Percentiles rank a stretch among this genome's conserved stretches.
Conservation (phyloP, 2,329 filamentous ascomycete genomes). For the Zelopaecilomyces penicillatus region DNA sequence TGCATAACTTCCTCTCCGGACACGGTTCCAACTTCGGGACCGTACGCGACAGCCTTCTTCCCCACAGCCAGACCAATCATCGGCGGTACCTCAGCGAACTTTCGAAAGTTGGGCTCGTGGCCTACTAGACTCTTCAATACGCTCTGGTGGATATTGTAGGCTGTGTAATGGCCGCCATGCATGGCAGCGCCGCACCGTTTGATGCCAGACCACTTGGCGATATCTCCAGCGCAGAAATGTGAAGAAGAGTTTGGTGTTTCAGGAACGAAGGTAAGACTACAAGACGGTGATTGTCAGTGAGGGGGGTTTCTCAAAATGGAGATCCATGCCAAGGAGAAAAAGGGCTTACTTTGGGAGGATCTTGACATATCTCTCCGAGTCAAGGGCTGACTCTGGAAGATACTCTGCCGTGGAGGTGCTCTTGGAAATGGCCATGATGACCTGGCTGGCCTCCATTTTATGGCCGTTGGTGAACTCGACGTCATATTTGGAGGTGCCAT, state of each 20-base stretch:
- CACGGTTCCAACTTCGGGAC: conserved; percentile 45
- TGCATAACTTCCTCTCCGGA: conserved; percentile 55
- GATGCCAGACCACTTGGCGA: conserved; percentile 65
- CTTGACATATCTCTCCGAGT: conserved; percentile 57
- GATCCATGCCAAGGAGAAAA: not conserved
- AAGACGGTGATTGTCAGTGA: not conserved
- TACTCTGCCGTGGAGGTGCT: conserved; percentile 54
- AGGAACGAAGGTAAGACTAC: conserved; percentile 45
- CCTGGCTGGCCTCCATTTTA: conserved; percentile 51
- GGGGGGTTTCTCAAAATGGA: no score
- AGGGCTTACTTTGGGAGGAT: conserved; percentile 45
- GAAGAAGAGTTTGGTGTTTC: conserved; percentile 45
- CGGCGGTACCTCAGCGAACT: conserved; percentile 47
- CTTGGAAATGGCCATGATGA: conserved; percentile 62
- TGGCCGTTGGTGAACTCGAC: conserved; percentile 54
- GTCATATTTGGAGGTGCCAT: conserved; percentile 33
- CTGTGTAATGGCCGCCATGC: conserved; percentile 60
- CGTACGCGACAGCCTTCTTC: conserved; percentile 58
- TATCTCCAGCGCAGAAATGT: conserved; percentile 65
- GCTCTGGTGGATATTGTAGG: conserved; percentile 57
- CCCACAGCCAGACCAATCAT: conserved; percentile 67
- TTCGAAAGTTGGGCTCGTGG: conserved; percentile 36
- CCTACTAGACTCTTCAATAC: conserved; percentile 38
- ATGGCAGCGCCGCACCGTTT: conserved; percentile 72
- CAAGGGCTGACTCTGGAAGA: conserved; percentile 49